These are phyloP conservation scores for Elaeis guineensis DNA, from an alignment of 176 grass and related monocot species.

Conservation along the genomic window DNA sequence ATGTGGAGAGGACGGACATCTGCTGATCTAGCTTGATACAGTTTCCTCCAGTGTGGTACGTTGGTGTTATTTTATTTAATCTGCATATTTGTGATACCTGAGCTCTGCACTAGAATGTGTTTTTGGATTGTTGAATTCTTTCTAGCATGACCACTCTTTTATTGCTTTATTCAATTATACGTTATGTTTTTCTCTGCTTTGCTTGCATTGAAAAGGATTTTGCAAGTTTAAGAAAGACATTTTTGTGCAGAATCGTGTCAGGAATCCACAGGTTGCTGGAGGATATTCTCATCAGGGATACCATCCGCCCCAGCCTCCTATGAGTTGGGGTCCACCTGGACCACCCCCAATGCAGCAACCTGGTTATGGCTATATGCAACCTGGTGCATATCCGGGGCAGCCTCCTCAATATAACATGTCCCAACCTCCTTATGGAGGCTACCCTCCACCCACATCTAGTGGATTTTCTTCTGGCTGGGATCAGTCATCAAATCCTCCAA, in stretches of 20 bases:
- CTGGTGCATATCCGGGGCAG: conserved; percentile 61
- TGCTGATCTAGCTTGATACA: conserved; percentile 58
- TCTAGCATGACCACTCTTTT: no score
- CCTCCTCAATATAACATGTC: conserved; percentile 63
- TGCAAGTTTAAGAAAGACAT: conserved; percentile 17
- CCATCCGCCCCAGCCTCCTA: conserved; percentile 54
- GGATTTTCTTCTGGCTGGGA: conserved; percentile 83
- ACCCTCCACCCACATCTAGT: conserved; percentile 45
- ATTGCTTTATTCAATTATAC: no score
- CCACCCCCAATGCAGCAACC: conserved; percentile 44
- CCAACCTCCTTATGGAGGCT: conserved; percentile 65
- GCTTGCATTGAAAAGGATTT: no score
- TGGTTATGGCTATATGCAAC: conserved; percentile 72
- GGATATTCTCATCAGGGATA: conserved; percentile 78
- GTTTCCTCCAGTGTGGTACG: conserved; percentile 58
- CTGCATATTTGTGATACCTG: conserved; percentile 23
- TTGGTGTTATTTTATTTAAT: conserved; percentile 47
- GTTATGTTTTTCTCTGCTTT: no score
- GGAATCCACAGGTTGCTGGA: conserved; percentile 63
- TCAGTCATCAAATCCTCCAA: conserved; percentile 64
- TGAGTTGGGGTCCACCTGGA: conserved; percentile 52
- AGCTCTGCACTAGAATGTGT: no score
- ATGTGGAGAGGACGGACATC: conserved; percentile 61
- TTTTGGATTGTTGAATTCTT: background rate
- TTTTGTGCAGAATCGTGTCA: conserved; percentile 78